These are phyloP conservation scores for Austroboletus eburneus DNA, from an alignment of 768 basidiomycete genomes.

Conservation along the genomic window DNA sequence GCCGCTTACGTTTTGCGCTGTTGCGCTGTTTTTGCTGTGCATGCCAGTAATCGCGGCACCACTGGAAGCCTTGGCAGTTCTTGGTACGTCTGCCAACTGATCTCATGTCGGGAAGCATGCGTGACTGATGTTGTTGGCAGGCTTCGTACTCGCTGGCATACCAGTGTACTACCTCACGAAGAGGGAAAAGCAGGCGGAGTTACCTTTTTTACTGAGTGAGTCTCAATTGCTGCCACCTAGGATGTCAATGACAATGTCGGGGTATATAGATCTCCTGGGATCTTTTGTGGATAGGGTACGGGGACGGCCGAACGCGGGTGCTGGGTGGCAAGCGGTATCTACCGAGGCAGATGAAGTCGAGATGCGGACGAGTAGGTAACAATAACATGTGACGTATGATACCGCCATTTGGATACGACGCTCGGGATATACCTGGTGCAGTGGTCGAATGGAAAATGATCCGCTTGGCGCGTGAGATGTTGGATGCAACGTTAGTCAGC, in stretches of 20 bases:
- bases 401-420: too few relatives aligned
- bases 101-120: not conserved
- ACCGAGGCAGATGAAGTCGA: slow-evolving; percentile 67
- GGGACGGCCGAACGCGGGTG: slow-evolving; percentile 48
- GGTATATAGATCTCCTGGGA: slow-evolving; percentile 37
- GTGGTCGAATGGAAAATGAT: too few relatives aligned
- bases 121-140: slow-evolving; percentile 34
- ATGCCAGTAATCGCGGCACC: slow-evolving; percentile 97
- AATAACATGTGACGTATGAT: not conserved
- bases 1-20: slow-evolving; percentile 84
- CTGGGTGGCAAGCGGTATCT: slow-evolving; percentile 77
- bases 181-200: slow-evolving; percentile 39
- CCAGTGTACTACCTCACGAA: slow-evolving; percentile 83
- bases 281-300: slow-evolving; percentile 44
- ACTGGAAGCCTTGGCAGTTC: slow-evolving; percentile 77
- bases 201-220: slow-evolving; percentile 36
- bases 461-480: slow-evolving; percentile 12
- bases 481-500: too few relatives aligned
- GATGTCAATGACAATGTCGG: not conserved
- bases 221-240: slow-evolving; percentile 3
- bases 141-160: slow-evolving; percentile 73
- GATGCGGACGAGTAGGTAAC: slow-evolving; percentile 30
- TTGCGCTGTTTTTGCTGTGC: slow-evolving; percentile 57
- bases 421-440: too few relatives aligned
- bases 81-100: slow-evolving; percentile 49